These are phyloP conservation scores for Ogataea nonfermentans DNA, from an alignment of 805 yeast genomes.

Conservation along the genomic window DNA sequence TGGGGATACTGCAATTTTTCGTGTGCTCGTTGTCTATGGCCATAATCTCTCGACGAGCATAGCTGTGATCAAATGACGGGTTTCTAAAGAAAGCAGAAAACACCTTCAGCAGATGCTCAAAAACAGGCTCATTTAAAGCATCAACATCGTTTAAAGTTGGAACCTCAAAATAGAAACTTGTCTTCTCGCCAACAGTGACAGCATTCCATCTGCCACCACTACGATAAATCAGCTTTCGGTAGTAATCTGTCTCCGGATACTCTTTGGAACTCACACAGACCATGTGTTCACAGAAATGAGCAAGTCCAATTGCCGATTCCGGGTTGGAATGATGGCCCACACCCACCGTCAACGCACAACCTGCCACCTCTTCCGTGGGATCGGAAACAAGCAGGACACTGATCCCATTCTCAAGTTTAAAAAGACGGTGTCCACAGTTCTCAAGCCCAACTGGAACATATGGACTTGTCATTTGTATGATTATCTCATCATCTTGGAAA, in stretches of 20 bases:
- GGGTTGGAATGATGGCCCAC: conserved; percentile 86
- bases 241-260: conserved; percentile 47
- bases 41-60: conserved; percentile 49
- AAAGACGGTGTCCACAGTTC: conserved; percentile 41
- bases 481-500: background rate
- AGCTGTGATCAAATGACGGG: conserved; percentile 47
- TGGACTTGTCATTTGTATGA: conserved; percentile 8
- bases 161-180: conserved; percentile 61
- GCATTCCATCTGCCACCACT: conserved; percentile 66
- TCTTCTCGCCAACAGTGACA: conserved; percentile 63
- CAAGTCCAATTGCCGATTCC: conserved; percentile 66
- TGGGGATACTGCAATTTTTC: conserved; percentile 43
- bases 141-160: conserved; percentile 38
- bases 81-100: conserved; percentile 50
- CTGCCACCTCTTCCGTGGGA: conserved; percentile 58
- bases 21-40: conserved; percentile 69
- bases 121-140: conserved; percentile 30
- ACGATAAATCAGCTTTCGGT: conserved; percentile 42
- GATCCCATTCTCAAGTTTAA: conserved; percentile 67
- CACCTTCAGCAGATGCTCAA: conserved; percentile 44
- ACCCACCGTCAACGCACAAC: conserved; percentile 72
- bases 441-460: conserved; percentile 18
- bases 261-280: conserved; percentile 54
- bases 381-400: conserved; percentile 71
- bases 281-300: conserved; percentile 88